Percentiles rank a stretch among this genome's conserved stretches.
phyloP scores from a whole-genome alignment of 164 flowering plant species.

The Annona squamosa region DNA sequence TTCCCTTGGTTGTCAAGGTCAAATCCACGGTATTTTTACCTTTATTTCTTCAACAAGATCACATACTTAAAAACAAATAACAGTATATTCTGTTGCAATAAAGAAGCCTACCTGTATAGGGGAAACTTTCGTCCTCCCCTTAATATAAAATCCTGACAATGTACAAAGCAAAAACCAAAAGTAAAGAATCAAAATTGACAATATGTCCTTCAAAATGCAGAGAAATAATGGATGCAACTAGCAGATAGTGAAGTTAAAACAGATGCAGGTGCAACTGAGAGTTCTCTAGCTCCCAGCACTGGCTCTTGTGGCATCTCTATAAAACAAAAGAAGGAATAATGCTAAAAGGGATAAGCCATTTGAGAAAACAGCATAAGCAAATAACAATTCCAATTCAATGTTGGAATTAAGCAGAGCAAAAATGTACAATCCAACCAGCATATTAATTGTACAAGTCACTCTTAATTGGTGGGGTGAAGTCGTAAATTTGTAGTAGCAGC shows the following conservation, averaged over 20 bases:
- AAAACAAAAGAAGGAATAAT: too few relatives aligned
- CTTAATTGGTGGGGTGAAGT: too few relatives aligned
- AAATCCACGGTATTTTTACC: not conserved
- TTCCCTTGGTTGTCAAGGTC: not conserved
- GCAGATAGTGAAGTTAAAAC: not conserved
- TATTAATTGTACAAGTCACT: too few relatives aligned
- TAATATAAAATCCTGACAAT: slow-evolving; percentile 68
- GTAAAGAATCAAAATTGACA: not conserved
- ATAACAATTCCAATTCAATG: too few relatives aligned
- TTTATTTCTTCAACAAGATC: not conserved
- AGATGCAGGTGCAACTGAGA: too few relatives aligned
- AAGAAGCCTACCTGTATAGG: slow-evolving; percentile 62
- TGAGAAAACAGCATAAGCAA: too few relatives aligned
- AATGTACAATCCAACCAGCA: too few relatives aligned
- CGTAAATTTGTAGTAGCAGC: too few relatives aligned
- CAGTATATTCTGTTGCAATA: not conserved
- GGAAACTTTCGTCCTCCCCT: slow-evolving; percentile 84
- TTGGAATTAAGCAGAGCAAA: too few relatives aligned
- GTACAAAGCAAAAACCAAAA: slow-evolving; percentile 3
- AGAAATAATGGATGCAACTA: not conserved
- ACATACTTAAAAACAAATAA: not conserved
- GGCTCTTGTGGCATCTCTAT: too few relatives aligned
- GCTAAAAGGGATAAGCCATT: too few relatives aligned
- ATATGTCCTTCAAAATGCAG: not conserved
- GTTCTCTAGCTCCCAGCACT: too few relatives aligned